Percentiles rank a stretch among this genome's conserved stretches.
These are phyloP conservation scores for Pontederia paniculata DNA, from an alignment of 176 grass and related monocot species.

Conservation along the genomic window DNA sequence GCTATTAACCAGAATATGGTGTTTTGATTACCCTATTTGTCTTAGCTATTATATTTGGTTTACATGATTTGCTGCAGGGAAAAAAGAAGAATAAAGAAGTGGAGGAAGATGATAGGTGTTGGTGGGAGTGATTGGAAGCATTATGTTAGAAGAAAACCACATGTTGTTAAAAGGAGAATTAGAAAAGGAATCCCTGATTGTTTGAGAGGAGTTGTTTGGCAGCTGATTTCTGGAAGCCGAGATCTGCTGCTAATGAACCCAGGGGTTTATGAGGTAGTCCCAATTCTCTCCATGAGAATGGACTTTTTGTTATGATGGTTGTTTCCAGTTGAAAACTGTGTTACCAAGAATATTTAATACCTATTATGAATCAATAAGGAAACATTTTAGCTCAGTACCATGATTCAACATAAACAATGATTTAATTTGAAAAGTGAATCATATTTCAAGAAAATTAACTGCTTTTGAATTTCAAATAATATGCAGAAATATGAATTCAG, in stretches of 20 bases:
- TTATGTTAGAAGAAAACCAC: slow-evolving; percentile 78
- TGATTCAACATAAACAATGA: too few species aligned
- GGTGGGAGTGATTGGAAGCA: slow-evolving; percentile 90
- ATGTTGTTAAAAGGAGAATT: slow-evolving; percentile 85
- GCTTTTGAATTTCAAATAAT: too few species aligned
- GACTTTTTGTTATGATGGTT: neutral
- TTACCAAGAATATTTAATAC: too few species aligned
- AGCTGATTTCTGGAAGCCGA: slow-evolving; percentile 89
- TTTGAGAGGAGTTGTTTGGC: slow-evolving; percentile 94
- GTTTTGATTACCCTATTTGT: neutral
- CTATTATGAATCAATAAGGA: too few species aligned
- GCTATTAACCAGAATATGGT: neutral
- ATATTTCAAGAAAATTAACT: too few species aligned
- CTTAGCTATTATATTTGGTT: slow-evolving; percentile 15
- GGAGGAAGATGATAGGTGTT: slow-evolving; percentile 98
- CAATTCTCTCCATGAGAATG: neutral
- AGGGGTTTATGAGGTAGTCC: slow-evolving; percentile 85
- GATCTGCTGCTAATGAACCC: slow-evolving; percentile 83
- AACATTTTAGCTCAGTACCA: too few species aligned
- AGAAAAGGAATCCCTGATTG: slow-evolving; percentile 97
- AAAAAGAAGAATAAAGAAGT: slow-evolving; percentile 77
- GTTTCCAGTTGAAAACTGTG: too few species aligned
- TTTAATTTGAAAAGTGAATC: too few species aligned
- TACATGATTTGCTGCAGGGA: slow-evolving; percentile 37
- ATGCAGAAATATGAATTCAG: too few species aligned